Base-by-base conservation (phyloP, 1,284 basidiomycete species). In the Omphalotus olearius region DNA sequence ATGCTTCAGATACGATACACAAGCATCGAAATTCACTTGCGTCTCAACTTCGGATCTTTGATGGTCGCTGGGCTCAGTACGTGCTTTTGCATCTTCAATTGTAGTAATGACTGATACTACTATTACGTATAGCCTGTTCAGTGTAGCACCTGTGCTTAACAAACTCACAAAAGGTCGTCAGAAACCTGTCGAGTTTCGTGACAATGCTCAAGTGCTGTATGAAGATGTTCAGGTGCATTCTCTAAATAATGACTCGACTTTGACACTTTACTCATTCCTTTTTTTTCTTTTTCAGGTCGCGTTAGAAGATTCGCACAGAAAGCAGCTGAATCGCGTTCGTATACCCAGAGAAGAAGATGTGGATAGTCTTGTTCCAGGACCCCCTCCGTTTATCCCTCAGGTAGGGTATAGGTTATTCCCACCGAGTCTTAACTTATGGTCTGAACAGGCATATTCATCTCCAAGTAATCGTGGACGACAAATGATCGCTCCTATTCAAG, bases 101-200 rank as follows among this genome's bases (percentile, higher is more conserved):
- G 13, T 26, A 20, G 28, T n/a, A 16, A 17, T 25, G 26, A 26
- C 25, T 36, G n/a, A n/a, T n/a, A n/a, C n/a, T n/a, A n/a, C n/a
- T n/a, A 26, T 26, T 4, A 11, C 18, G 4, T 20, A 5, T 46
- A 59, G 57, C 20, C 33, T 59, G 11, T 57, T 48, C 51, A 57
- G 44, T 28, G 50, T 57, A n/a, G 56, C 57, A 11, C 57, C 57
- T 4, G 54, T 57, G 9, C 37, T 56, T 25, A 49, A 56, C 18
- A 59, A 59, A 47, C 48, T 59, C 3, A 57, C 57, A 10, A 59
- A 59, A 47, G 57, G 57, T 6, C 53, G 56, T 6, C 57, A 59
- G 45, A 44, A 43, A 33, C 57, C 57, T 2, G 47, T 53, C 3
- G 57, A 59, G 46, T 59, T 56, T 30, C 35, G 43, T 14, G 47